Evolutionary conservation across 495 filamentous ascomycete genomes (phyloP).

Genomic region (Rhizodiscina lignyota): DNA sequence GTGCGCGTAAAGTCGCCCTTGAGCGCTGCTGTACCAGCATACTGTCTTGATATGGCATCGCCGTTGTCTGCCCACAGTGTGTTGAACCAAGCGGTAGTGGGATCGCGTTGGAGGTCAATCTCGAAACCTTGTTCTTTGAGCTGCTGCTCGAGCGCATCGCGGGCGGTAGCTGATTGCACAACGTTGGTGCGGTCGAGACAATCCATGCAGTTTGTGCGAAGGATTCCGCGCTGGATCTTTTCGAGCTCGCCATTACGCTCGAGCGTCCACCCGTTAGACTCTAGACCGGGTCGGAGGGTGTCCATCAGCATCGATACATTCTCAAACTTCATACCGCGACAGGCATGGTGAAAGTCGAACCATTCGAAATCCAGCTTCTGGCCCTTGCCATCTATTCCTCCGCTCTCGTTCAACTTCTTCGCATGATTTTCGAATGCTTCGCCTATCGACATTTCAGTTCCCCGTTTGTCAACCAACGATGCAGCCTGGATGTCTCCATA

Average conservation of each 20-base stretch:
- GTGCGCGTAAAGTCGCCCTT: constrained; percentile 94
- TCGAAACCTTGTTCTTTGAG: constrained; percentile 57
- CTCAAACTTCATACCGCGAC: constrained; percentile 93
- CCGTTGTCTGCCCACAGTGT: constrained; percentile 91
- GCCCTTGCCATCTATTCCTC: constrained; percentile 33
- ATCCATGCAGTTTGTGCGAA: constrained; percentile 95
- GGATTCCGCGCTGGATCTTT: constrained; percentile 48
- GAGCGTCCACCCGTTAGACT: constrained; percentile 39
- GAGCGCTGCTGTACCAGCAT: constrained; percentile 81
- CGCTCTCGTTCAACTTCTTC: constrained; percentile 42
- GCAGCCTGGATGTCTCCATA: constrained; percentile 71
- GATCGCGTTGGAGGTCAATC: constrained; percentile 49
- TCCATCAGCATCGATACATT: constrained; percentile 69
- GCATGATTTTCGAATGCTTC: constrained; percentile 55
- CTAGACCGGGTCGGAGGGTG: constrained; percentile 43
- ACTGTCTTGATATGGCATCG: constrained; percentile 49
- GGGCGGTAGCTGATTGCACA: constrained; percentile 72
- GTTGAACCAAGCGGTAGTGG: constrained; percentile 80
- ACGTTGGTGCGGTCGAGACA: constrained; percentile 90
- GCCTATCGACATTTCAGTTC: constrained; percentile 61
- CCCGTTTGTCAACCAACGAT: constrained; percentile 73
- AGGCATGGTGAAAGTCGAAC: constrained; percentile 89
- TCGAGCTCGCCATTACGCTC: constrained; percentile 15
- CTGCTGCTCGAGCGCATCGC: constrained; percentile 58
- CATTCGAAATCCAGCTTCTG: constrained; percentile 57